Conservation (phyloP, 768 basidiomycete species). For the Gymnopilus dilepis region DNA sequence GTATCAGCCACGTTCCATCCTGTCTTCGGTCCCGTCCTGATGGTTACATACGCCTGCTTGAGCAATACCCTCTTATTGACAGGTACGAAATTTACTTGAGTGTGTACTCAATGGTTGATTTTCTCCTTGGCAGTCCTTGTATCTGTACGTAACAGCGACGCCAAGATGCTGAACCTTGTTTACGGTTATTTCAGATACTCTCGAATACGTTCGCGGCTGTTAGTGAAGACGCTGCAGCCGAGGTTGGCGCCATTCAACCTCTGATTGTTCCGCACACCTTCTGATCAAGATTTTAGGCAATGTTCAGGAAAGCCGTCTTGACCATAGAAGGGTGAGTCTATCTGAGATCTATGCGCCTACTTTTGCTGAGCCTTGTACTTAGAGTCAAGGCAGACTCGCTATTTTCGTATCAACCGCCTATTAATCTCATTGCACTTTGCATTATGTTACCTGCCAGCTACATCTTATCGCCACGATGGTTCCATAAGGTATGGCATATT, state of each 20-base stretch:
- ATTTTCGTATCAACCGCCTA: slow-evolving; percentile 93
- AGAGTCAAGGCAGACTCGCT: slow-evolving; percentile 88
- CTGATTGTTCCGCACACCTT: not conserved
- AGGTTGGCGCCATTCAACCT: slow-evolving; percentile 54
- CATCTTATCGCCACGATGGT: slow-evolving; percentile 92
- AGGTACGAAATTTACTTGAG: slow-evolving; percentile 44
- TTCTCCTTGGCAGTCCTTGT: slow-evolving; percentile 63
- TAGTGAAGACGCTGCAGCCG: slow-evolving; percentile 90
- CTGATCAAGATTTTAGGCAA: slow-evolving; percentile 59
- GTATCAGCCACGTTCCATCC: slow-evolving; percentile 76
- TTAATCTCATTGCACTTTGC: slow-evolving; percentile 87
- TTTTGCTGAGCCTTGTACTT: slow-evolving; percentile 1
- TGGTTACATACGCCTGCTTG: slow-evolving; percentile 89
- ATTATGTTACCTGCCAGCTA: slow-evolving; percentile 89
- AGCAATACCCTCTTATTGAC: slow-evolving; percentile 94
- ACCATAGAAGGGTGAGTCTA: slow-evolving; percentile 85
- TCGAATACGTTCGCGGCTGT: slow-evolving; percentile 96
- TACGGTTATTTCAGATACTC: slow-evolving; percentile 63
- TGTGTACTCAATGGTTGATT: slow-evolving; percentile 9
- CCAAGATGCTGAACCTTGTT: not conserved
- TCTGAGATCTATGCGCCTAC: not conserved
- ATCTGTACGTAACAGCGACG: slow-evolving; percentile 76
- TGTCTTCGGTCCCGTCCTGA: slow-evolving; percentile 88
- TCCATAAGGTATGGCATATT: slow-evolving; percentile 78
- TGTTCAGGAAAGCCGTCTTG: slow-evolving; percentile 93